Evolutionary conservation across 495 filamentous ascomycete genomes (phyloP), one percentile per base, ranked within the genome.

Genomic region (Lindgomyces ingoldianus): DNA sequence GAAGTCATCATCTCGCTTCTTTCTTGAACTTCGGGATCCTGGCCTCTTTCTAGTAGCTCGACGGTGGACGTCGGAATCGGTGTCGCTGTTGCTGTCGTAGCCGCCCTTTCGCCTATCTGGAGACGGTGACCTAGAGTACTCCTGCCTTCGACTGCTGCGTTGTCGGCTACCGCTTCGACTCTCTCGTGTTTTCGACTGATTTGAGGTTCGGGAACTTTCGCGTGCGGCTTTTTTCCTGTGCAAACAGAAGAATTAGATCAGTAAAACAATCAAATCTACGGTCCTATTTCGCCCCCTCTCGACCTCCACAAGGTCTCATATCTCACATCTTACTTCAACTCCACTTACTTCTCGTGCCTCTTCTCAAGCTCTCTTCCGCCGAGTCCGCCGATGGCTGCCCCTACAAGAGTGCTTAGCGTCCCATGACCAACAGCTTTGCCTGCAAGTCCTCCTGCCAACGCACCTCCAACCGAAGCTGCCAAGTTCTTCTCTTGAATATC

Each of bases 381-480:
- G 12, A 63, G 19, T 4, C 30, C 63, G 14, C 68, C 68, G 46
- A 70, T 59, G 11, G 62, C 68, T 16, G 59, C 63, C 22, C 68
- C 68, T 66, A 57, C 54, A 51, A 67, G 46, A 46, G 68, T 67
- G 47, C 68, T 67, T 59, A 70, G 68, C 58, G 63, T 65, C 47
- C 62, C 62, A 26, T 70, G 57, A 9, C 59, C 58, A 42, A 62
- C 19, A 47, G 14, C 22, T 42, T 57, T 63, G 27, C 63, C 68
- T 14, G 57, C 68, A 42, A 70, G 16, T 21, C 68, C 68, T 24
- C 68, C 68, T 19, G 63, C 68, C 53, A 70, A 70, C 58, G 68
- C 68, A 64, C 68, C 68, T 63, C 47, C 68, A 47, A 58, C 68
- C 36, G 57, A 62, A 47, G 68, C 68, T 29, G 59, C 63, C 55